phyloP scores from a whole-genome alignment of 306 rosid genomes.

The Arachis hypogaea region DNA sequence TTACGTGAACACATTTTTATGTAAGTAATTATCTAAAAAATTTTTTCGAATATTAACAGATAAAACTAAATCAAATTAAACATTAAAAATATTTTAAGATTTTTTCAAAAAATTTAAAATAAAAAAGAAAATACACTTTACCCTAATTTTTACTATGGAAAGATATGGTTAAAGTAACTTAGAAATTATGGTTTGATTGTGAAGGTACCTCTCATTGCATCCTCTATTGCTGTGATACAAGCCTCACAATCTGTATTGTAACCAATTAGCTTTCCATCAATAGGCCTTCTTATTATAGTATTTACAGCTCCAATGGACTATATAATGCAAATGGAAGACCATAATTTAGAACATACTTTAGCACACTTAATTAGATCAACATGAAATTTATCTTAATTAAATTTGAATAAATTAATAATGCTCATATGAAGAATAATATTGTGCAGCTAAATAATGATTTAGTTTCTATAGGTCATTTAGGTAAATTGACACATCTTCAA shows the following conservation, averaged over 20 bases:
- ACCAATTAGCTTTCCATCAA: slow-evolving; percentile 37
- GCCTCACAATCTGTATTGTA: slow-evolving; percentile 38
- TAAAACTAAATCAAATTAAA: no score
- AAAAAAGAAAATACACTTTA: not conserved
- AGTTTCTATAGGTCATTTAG: not conserved
- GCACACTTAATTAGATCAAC: slow-evolving; percentile 1
- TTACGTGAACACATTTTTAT: no score
- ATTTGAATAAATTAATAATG: no score
- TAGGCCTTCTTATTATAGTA: slow-evolving; percentile 34
- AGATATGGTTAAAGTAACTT: not conserved
- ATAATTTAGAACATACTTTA: not conserved
- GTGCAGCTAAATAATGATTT: no score
- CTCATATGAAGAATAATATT: no score
- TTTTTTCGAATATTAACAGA: no score
- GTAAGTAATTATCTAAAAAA: no score
- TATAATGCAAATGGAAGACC: not conserved
- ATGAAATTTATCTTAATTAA: not conserved
- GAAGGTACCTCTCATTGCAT: slow-evolving; percentile 31
- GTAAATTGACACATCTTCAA: not conserved
- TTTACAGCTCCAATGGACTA: slow-evolving; percentile 34
- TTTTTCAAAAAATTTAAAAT: no score
- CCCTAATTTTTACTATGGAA: not conserved
- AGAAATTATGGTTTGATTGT: not conserved
- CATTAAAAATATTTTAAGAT: no score
- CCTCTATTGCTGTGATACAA: slow-evolving; percentile 33